A percentile compares a stretch with the other conserved stretches of the same genome.
Conservation (phyloP, 1,284 basidiomycete species). For the Heterobasidion annosum region DNA sequence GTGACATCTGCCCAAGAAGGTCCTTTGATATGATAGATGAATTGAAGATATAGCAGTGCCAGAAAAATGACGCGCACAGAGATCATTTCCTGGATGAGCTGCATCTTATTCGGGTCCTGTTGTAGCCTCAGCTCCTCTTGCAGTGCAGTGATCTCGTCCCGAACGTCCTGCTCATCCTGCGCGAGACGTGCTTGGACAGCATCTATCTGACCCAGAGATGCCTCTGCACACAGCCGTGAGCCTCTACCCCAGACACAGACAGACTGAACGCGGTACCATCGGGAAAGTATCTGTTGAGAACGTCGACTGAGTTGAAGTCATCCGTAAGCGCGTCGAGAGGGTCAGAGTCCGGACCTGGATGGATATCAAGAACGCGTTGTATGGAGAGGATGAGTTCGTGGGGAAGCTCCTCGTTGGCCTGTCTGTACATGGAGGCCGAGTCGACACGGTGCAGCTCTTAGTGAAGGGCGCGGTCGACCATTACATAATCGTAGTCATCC, state of each 20-base stretch:
- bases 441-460: too few relatives aligned
- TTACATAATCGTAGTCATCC: too few relatives aligned
- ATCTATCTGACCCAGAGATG: slow-evolving; percentile 55
- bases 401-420: slow-evolving; percentile 40
- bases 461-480: too few relatives aligned
- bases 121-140: slow-evolving; percentile 60
- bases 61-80: slow-evolving; percentile 43
- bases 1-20: slow-evolving; percentile 86
- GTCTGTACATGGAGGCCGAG: slow-evolving; percentile 8
- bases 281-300: slow-evolving; percentile 69
- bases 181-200: slow-evolving; percentile 51
- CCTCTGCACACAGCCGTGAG: slow-evolving; percentile 34
- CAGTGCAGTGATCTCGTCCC: slow-evolving; percentile 65
- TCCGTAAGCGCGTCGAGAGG: slow-evolving; percentile 49
- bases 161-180: slow-evolving; percentile 53
- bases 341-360: slow-evolving; percentile 34
- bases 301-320: slow-evolving; percentile 47
- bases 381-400: slow-evolving; percentile 60
- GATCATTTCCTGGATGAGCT: slow-evolving; percentile 87
- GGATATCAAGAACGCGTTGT: slow-evolving; percentile 53
- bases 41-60: background rate
- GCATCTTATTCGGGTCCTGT: slow-evolving; percentile 81
- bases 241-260: background rate
- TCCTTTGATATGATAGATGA: slow-evolving; percentile 43
- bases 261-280: slow-evolving; percentile 39